phyloP scores from a whole-genome alignment of 2,329 filamentous ascomycete species.

The Hawksworthiomyces lignivorus region DNA sequence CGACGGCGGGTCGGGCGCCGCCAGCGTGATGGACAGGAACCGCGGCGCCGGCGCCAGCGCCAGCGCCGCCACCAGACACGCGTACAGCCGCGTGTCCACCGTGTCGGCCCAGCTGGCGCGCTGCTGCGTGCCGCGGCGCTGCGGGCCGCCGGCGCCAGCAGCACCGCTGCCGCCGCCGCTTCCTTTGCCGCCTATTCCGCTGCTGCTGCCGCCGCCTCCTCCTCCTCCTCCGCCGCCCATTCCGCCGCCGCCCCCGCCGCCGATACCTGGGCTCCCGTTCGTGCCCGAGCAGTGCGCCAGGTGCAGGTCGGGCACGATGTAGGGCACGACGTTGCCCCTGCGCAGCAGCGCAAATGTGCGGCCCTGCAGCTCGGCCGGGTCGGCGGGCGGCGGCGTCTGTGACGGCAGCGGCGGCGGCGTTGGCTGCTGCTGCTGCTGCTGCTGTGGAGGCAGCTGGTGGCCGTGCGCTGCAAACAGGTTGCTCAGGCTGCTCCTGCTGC shows the following conservation, averaged over 20 bases:
- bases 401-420: slow-evolving; percentile 34
- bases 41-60: slow-evolving; percentile 45
- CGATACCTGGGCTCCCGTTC: slow-evolving; percentile 25
- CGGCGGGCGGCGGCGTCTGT: slow-evolving; percentile 68
- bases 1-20: slow-evolving; percentile 65
- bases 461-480: no score
- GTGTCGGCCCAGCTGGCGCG: slow-evolving; percentile 43
- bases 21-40: slow-evolving; percentile 68
- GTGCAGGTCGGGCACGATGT: slow-evolving; percentile 59
- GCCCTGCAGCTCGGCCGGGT: slow-evolving; percentile 68
- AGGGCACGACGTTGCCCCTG: slow-evolving; percentile 65
- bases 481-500: no score
- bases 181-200: slow-evolving; percentile 27
- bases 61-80: slow-evolving; percentile 54
- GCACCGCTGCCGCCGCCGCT: slow-evolving; percentile 28
- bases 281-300: slow-evolving; percentile 76
- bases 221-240: not conserved
- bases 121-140: slow-evolving; percentile 10
- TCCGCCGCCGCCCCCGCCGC: not conserved
- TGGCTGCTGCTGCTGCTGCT: slow-evolving; percentile 6
- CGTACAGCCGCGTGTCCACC: slow-evolving; percentile 56
- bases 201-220: slow-evolving; percentile 17
- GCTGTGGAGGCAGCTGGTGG: not conserved
- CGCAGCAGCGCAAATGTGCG: slow-evolving; percentile 81
- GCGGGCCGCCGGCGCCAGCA: slow-evolving; percentile 4